A percentile compares a stretch with the other conserved stretches of the same genome.
phyloP scores from a whole-genome alignment of 768 basidiomycete species.

The Lepiota subincarnata region DNA sequence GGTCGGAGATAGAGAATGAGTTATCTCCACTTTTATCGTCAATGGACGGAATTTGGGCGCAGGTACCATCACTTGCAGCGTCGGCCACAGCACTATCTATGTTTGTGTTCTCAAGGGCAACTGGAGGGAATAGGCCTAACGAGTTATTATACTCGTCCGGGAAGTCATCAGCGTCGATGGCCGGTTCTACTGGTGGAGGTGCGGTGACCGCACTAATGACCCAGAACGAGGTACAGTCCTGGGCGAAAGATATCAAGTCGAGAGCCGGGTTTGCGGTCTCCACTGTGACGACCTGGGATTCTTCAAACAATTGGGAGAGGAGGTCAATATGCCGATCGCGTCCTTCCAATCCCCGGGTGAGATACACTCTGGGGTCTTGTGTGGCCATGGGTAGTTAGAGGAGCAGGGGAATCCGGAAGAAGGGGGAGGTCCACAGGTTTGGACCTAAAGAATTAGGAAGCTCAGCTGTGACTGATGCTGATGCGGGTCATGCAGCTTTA shows the following conservation, averaged over 20 bases:
- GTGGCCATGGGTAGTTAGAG: constrained; percentile 3
- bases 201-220: constrained; percentile 26
- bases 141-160: neutral
- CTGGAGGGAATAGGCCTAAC: neutral
- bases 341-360: constrained; percentile 29
- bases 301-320: constrained; percentile 31
- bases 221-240: constrained; percentile 34
- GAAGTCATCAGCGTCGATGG: neutral
- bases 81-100: too few relatives aligned
- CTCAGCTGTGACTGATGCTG: constrained; percentile 1
- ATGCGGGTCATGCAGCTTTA: neutral
- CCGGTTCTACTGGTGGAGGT: constrained; percentile 8
- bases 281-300: constrained; percentile 37
- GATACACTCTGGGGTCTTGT: constrained; percentile 7
- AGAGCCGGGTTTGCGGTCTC: constrained; percentile 33
- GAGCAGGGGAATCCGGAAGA: neutral
- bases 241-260: constrained; percentile 40
- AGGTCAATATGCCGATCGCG: constrained; percentile 36
- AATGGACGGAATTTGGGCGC: too few relatives aligned
- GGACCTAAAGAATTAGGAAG: neutral
- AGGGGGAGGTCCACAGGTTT: neutral
- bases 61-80: too few relatives aligned
- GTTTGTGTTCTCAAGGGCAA: neutral
- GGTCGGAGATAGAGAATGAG: too few relatives aligned
- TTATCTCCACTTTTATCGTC: too few relatives aligned